Conservation (phyloP, 352 stramenopile genomes). For the Lagenidium giganteum region DNA sequence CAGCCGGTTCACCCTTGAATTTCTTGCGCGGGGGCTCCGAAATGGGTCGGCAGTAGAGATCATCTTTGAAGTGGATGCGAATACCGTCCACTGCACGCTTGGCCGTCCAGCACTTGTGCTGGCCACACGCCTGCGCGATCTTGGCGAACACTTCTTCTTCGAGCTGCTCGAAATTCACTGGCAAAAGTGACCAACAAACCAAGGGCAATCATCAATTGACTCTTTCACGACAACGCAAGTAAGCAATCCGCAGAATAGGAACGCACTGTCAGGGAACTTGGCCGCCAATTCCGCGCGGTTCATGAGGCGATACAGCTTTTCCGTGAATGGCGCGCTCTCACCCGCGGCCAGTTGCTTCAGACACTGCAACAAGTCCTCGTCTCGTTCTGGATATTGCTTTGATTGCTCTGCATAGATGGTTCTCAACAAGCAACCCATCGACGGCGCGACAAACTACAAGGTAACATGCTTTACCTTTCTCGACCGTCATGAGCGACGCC, state of each 20-base stretch:
- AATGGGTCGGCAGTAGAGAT: constrained; percentile 62
- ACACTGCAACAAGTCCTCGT: constrained; percentile 69
- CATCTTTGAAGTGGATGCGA: constrained; percentile 72
- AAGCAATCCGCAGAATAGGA: background rate
- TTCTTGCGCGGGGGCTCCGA: constrained; percentile 67
- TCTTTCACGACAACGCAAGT: background rate
- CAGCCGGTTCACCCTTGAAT: constrained; percentile 33
- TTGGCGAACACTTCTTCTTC: constrained; percentile 78
- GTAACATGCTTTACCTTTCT: constrained; percentile 36
- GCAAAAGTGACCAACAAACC: background rate
- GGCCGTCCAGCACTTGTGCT: constrained; percentile 68
- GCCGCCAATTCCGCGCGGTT: constrained; percentile 81
- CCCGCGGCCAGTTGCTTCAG: constrained; percentile 67
- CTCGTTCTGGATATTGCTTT: constrained; percentile 80
- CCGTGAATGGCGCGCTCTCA: constrained; percentile 74
- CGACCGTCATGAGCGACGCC: constrained; percentile 75
- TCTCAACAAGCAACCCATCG: background rate
- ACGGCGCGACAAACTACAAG: background rate
- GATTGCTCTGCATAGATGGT: constrained; percentile 41
- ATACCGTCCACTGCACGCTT: constrained; percentile 76
- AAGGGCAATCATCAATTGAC: background rate
- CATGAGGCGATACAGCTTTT: constrained; percentile 79
- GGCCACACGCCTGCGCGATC: constrained; percentile 47
- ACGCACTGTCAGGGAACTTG: constrained; percentile 61
- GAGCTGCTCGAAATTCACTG: constrained; percentile 82